These are phyloP conservation scores for Mycena amicta DNA, from an alignment of 768 basidiomycete genomes.

Conservation along the genomic window DNA sequence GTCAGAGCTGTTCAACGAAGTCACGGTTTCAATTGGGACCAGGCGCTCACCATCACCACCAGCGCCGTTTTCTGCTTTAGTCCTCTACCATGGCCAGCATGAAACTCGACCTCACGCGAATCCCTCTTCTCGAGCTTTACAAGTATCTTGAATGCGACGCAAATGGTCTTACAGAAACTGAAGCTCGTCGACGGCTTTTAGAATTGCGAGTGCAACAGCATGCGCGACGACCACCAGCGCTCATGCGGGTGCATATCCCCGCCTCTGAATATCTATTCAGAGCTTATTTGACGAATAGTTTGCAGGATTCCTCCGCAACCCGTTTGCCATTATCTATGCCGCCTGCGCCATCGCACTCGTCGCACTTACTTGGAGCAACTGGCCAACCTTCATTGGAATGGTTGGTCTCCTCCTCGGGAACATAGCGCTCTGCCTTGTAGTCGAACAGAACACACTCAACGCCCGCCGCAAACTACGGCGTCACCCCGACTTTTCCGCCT, in stretches of 20 bases:
- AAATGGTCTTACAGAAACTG: neutral
- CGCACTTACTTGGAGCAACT: slow-evolving; percentile 41
- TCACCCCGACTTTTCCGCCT: slow-evolving; percentile 92
- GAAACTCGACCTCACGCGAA: neutral
- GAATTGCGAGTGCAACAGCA: too few species aligned
- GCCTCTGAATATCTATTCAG: too few species aligned
- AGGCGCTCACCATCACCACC: neutral
- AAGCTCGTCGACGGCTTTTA: neutral
- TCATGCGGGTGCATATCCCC: too few species aligned
- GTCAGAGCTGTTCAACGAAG: too few species aligned
- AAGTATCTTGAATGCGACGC: neutral
- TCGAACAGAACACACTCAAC: slow-evolving; percentile 93
- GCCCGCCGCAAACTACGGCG: slow-evolving; percentile 99
- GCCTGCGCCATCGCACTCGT: neutral
- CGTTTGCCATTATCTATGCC: neutral
- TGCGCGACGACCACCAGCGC: too few species aligned
- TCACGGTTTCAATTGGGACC: too few species aligned
- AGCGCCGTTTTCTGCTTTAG: neutral
- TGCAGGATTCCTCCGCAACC: neutral
- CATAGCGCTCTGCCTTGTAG: slow-evolving; percentile 95
- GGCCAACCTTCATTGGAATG: slow-evolving; percentile 97
- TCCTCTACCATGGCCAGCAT: neutral
- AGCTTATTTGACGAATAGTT: too few species aligned
- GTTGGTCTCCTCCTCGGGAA: slow-evolving; percentile 86
- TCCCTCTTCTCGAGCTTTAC: neutral